A percentile compares a stretch with the other conserved stretches of the same genome.
Conservation (phyloP, 176 grass and related monocot species). For the Phyllostachys edulis region DNA sequence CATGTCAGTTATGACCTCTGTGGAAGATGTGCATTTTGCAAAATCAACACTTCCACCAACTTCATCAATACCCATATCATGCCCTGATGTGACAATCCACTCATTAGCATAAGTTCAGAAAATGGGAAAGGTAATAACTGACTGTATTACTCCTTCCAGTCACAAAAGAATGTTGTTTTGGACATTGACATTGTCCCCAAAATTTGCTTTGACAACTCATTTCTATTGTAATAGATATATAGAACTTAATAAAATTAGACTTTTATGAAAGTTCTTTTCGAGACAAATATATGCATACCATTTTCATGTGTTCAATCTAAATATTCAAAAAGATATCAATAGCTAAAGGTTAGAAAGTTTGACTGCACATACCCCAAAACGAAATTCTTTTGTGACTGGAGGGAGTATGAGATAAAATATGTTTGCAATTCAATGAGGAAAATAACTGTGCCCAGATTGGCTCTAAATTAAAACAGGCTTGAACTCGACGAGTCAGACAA, state of each 20-base stretch:
- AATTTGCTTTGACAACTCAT: too few relatives aligned
- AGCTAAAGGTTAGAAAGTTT: too few relatives aligned
- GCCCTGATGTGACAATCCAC: conserved; percentile 16
- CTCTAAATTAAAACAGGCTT: neutral
- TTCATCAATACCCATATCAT: conserved; percentile 18
- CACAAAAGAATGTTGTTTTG: too few relatives aligned
- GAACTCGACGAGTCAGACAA: neutral
- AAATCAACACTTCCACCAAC: conserved; percentile 33
- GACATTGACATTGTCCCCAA: too few relatives aligned
- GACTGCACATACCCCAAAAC: too few relatives aligned
- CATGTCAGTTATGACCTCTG: conserved; percentile 1
- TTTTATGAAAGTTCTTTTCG: too few relatives aligned
- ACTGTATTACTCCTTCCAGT: neutral
- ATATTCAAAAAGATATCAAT: too few relatives aligned
- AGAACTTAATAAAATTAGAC: too few relatives aligned
- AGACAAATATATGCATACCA: too few relatives aligned
- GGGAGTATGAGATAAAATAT: conserved; percentile 7
- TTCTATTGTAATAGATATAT: too few relatives aligned
- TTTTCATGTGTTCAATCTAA: too few relatives aligned
- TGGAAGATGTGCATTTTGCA: conserved; percentile 29
- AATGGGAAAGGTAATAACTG: neutral
- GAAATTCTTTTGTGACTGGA: too few relatives aligned
- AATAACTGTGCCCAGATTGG: neutral
- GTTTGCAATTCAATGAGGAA: conserved; percentile 5
- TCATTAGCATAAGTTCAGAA: conserved; percentile 22